These are phyloP conservation scores for Sugiyamaella sp. DNA, from an alignment of 1,139 yeast species.

Conservation along the genomic window DNA sequence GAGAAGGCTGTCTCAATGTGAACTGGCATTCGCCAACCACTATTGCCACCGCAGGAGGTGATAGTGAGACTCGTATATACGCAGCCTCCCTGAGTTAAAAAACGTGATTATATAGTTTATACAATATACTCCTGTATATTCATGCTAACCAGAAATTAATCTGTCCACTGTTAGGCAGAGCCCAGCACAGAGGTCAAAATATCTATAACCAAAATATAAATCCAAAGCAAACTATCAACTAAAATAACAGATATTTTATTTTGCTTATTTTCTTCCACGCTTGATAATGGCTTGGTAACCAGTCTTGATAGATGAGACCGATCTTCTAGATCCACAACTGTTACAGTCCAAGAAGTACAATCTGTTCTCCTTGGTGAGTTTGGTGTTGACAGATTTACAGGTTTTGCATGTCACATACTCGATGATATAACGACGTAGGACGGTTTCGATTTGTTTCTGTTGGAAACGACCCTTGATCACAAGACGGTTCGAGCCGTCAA, in stretches of 20 bases:
- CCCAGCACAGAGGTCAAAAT: background rate
- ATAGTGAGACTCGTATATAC: constrained; percentile 19
- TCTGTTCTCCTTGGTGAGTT: constrained; percentile 95
- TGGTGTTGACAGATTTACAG: constrained; percentile 97
- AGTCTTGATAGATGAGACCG: constrained; percentile 95
- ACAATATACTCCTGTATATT: background rate
- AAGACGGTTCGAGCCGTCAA: constrained; percentile 95
- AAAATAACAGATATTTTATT: background rate
- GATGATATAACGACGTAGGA: constrained; percentile 91
- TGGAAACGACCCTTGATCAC: constrained; percentile 98
- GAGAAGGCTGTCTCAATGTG: constrained; percentile 22
- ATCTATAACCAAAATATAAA: too few relatives aligned
- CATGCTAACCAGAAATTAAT: too few relatives aligned
- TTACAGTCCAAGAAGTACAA: constrained; percentile 97
- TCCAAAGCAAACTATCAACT: too few relatives aligned
- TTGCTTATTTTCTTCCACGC: constrained; percentile 44
- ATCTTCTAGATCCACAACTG: constrained; percentile 96
- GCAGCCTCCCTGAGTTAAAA: background rate
- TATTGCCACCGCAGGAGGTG: constrained; percentile 26
- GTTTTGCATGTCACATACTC: constrained; percentile 99
- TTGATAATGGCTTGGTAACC: constrained; percentile 94
- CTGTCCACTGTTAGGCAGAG: too few relatives aligned
- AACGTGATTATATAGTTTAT: background rate
- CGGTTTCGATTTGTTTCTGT: constrained; percentile 96
- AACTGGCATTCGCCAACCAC: constrained; percentile 23